Base-by-base conservation (phyloP, 768 basidiomycete genomes). In the Lactarius psammicola region DNA sequence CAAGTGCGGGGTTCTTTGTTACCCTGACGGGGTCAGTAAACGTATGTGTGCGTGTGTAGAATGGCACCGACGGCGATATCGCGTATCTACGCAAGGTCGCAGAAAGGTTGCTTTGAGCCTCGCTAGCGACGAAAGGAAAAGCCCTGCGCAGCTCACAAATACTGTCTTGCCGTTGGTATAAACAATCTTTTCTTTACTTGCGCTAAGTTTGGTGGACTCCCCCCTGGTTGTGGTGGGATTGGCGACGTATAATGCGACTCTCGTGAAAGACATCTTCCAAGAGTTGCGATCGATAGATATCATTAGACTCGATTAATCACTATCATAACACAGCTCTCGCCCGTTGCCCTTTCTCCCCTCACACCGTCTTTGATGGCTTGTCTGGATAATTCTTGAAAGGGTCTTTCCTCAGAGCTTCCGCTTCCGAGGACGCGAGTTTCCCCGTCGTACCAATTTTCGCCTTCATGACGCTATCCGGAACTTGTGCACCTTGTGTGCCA, bases 91-190 rank as follows among this genome's bases (percentile, higher is more conserved):
- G 31, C 4, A 17, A 34, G 15, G 30, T 36, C n/a, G n/a, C n/a
- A n/a, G n/a, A n/a, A n/a, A n/a, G n/a, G n/a, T 62, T 4, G 59
- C 56, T 28, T 11, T 28, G 13, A 34, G 15, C n/a, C 7, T 23
- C 30, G 28, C 30, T 26, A 30, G 26, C 26, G 34, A 36, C 33
- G 20, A 51, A 56, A 36, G 1, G 26, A 31, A 8, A 28, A 10
- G 28, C 13, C 13, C 23, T 23, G 26, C 11, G 23, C 13, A 64
- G 36, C 95, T 72, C 73, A 96, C 94, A 71, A 96, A 86, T 58
- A 97, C 87, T 11, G 85, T 85, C 76, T 88, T 87, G 44, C 93
- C 93, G 72, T 90, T 94, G 3, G 89, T 82, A 70, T 98, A 97
- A 18, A 92, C 83, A 67, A 97, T 78, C 80, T 91, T 95, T 76